Evolutionary conservation across 768 basidiomycete species (phyloP).

Genomic region (Termitomyces sp.): DNA sequence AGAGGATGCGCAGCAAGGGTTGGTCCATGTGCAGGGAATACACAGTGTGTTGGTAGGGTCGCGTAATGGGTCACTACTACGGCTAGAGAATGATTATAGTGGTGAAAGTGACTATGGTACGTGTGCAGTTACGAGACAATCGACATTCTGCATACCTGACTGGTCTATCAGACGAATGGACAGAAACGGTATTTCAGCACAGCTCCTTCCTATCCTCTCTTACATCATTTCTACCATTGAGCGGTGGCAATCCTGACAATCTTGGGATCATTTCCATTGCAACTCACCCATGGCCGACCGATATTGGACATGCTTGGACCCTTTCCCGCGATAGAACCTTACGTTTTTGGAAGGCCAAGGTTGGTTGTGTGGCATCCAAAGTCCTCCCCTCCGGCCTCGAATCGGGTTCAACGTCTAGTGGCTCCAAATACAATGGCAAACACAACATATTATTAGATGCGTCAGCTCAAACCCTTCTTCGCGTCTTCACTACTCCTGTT

Average conservation of each 20-base stretch:
- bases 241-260: slow-evolving; percentile 39
- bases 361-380: slow-evolving; percentile 66
- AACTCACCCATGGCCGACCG: slow-evolving; percentile 71
- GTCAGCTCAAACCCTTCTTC: slow-evolving; percentile 60
- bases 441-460: slow-evolving; percentile 50
- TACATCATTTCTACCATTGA: slow-evolving; percentile 60
- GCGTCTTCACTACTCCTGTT: slow-evolving; percentile 46
- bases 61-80: slow-evolving; percentile 58
- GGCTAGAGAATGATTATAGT: slow-evolving; percentile 60
- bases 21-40: slow-evolving; percentile 64
- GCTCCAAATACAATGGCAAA: slow-evolving; percentile 18
- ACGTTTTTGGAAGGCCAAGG: slow-evolving; percentile 77
- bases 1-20: slow-evolving; percentile 34
- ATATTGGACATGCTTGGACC: slow-evolving; percentile 73
- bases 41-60: slow-evolving; percentile 62
- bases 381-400: slow-evolving; percentile 37
- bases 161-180: slow-evolving; percentile 58
- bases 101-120: slow-evolving; percentile 56
- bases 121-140: slow-evolving; percentile 17
- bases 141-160: not conserved
- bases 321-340: slow-evolving; percentile 84
- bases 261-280: slow-evolving; percentile 69
- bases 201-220: slow-evolving; percentile 63
- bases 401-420: slow-evolving; percentile 24
- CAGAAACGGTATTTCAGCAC: slow-evolving; percentile 58